Evolutionary conservation across 805 yeast species (phyloP).

Genomic region (Candida loeiensis): DNA sequence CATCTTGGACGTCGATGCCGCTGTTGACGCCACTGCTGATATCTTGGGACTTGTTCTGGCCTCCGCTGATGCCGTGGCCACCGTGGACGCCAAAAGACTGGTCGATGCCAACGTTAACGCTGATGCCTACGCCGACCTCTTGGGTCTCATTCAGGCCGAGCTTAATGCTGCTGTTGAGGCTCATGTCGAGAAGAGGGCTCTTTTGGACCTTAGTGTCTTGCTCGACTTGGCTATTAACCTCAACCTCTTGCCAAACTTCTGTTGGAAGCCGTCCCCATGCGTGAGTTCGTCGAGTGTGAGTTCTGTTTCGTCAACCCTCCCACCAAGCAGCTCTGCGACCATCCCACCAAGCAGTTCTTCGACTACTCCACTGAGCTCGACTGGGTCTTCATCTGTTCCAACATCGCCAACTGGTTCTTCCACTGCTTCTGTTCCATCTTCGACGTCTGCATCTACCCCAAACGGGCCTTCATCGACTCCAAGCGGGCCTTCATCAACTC

Average conservation of each 20-base stretch:
- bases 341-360: neutral
- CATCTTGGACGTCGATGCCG: no score
- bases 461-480: constrained; percentile 4
- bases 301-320: neutral
- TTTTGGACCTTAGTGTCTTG: constrained; percentile 8
- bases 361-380: neutral
- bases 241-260: constrained; percentile 17
- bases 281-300: constrained; percentile 4
- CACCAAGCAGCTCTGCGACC: neutral
- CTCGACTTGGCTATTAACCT: constrained; percentile 8
- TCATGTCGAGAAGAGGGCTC: constrained; percentile 7
- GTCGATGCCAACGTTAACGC: constrained; percentile 2
- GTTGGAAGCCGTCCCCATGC: constrained; percentile 13
- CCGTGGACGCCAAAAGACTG: neutral
- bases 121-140: constrained; percentile 2
- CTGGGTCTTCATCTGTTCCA: constrained; percentile 1
- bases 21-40: no score
- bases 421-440: constrained; percentile 5
- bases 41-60: constrained; percentile 1
- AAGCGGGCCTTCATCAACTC: constrained; percentile 1
- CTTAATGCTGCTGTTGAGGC: constrained; percentile 1
- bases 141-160: constrained; percentile 1
- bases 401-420: constrained; percentile 6
- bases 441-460: constrained; percentile 6
- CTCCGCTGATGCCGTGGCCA: neutral